A percentile compares a stretch with the other conserved stretches of the same genome.
Conservation (phyloP, 116 monocot species). For the Posidonia oceanica region DNA sequence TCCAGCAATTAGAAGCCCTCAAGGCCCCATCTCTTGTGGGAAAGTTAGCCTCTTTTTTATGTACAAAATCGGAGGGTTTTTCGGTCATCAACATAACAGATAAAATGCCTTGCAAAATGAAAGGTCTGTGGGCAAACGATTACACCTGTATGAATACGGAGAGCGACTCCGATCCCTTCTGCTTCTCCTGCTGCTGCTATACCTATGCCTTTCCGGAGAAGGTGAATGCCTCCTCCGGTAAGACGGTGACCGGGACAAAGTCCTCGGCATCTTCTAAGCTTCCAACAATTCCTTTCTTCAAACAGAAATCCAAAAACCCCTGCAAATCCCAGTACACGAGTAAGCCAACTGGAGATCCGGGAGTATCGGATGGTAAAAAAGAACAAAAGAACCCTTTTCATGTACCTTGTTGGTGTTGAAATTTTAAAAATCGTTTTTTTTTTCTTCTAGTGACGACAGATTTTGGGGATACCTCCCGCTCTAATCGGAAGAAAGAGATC, state of each 20-base stretch:
- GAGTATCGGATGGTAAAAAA: too few species aligned
- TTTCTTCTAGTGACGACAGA: too few species aligned
- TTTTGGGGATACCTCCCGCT: background rate
- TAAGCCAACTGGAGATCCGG: too few species aligned
- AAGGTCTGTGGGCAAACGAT: slow-evolving; percentile 8
- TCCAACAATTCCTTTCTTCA: background rate
- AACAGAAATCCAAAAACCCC: background rate
- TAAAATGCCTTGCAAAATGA: background rate
- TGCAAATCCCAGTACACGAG: background rate
- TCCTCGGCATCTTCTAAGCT: slow-evolving; percentile 38
- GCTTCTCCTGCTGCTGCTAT: slow-evolving; percentile 39
- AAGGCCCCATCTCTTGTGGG: too few species aligned
- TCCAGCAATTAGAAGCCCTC: too few species aligned
- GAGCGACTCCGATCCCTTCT: slow-evolving; percentile 67
- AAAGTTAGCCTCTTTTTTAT: background rate
- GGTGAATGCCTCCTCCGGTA: slow-evolving; percentile 59
- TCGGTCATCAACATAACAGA: background rate
- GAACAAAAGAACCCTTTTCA: too few species aligned
- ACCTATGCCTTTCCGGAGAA: slow-evolving; percentile 38
- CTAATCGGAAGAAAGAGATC: background rate
- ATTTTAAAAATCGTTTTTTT: background rate
- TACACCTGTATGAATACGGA: slow-evolving; percentile 57
- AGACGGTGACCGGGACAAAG: slow-evolving; percentile 72
- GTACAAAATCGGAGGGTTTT: too few species aligned
- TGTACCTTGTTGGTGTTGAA: background rate